Evolutionary conservation across 2,329 filamentous ascomycete species (phyloP), one percentile per base, ranked within the genome.

Genomic region (Metarhizium brunneum): DNA sequence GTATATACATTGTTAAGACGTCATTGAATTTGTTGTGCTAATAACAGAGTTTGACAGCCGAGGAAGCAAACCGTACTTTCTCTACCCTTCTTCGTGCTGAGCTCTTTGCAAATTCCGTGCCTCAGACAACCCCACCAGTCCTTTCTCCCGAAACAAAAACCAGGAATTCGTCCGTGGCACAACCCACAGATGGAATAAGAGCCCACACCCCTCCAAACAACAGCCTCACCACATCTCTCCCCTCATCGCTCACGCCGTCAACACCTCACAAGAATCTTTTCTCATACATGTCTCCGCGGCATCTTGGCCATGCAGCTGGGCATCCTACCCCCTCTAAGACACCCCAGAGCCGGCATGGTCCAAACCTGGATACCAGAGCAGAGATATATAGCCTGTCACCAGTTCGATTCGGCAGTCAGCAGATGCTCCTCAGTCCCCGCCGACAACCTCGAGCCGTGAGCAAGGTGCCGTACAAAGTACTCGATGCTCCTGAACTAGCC

Each of bases 221-320:
- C 62, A 71, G 73, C 18, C 76, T 83, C 14, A 74, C 79, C 14
- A 76, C 83, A 13, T 77, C 82, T 29, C 72, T 91, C n/a, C 85
- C 88, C 11, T 82, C 87, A 2, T 86, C 84, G 56, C 78, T 94
- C 57, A 96, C 92, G 0, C 94, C 94, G 0, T 95, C 92, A 1
- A 99, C 94, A 4, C 94, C 94, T 10, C 91, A 96, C 71, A 97
- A 96, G 74, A 99, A 99, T 62, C 82, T 99, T 43, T 97, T 99
- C 68, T 90, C 88, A 30, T 96, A 95, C 69, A 85, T 90, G 71
- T 92, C 89, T 2, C 87, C 89, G 2, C 77, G 79, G 29, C 83
- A 90, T 64, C 82, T 87, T 66, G 82, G 77, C 56, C 81, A 83
- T 60, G 81, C 86, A 52, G 86, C 84, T 20, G 88, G 88, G n/a